A percentile compares a stretch with the other conserved stretches of the same genome.
Conservation (phyloP, 148 eudicot species). For the Cornus florida region DNA sequence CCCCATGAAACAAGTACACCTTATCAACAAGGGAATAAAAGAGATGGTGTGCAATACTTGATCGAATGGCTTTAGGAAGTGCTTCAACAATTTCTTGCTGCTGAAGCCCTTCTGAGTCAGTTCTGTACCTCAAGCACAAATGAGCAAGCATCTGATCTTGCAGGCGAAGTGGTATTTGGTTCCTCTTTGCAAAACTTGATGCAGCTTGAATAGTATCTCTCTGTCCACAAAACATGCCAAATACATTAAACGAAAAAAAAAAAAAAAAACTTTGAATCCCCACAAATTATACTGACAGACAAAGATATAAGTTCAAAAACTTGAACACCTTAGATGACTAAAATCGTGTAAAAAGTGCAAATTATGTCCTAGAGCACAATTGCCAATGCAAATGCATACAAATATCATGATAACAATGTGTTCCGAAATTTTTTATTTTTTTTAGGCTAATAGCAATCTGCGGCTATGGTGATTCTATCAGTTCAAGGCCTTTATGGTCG, state of each 20-base stretch:
- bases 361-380: not conserved
- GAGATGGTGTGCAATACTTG: conserved; percentile 68
- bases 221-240: conserved; percentile 25
- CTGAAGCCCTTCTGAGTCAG: conserved; percentile 84
- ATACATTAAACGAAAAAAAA: not conserved
- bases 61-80: conserved; percentile 81
- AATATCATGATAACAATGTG: not conserved
- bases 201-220: conserved; percentile 84
- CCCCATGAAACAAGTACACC: conserved; percentile 71
- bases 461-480: not conserved
- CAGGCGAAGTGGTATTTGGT: conserved; percentile 60
- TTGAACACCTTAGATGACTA: not conserved
- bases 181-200: conserved; percentile 73
- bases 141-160: conserved; percentile 91
- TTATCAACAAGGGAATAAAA: conserved; percentile 67
- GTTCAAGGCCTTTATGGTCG: not conserved
- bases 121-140: conserved; percentile 66
- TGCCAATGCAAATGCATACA: not conserved
- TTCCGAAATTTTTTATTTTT: not conserved
- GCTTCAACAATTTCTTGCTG: conserved; percentile 76
- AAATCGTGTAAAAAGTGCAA: not conserved
- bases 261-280: not conserved
- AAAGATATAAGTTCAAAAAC: not conserved
- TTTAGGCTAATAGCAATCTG: not conserved
- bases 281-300: not conserved